Conservation (phyloP, 805 yeast species). For the Nakazawaea pomicola region DNA sequence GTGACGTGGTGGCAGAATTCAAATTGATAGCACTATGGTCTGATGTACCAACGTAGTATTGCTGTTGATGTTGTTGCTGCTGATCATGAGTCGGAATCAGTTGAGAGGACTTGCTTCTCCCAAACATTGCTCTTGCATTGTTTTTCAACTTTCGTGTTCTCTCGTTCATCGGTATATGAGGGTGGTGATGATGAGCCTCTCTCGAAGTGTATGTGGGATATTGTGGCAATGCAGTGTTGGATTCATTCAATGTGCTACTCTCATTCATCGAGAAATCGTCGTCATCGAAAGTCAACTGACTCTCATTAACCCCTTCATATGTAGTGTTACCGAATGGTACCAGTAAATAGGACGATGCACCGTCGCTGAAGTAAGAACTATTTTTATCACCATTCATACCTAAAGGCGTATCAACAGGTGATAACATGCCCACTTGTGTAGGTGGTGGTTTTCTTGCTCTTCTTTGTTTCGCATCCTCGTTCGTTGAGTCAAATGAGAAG, state of each 20-base stretch:
- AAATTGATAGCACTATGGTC: conserved; percentile 6
- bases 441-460: conserved; percentile 10
- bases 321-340: neutral
- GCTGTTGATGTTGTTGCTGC: neutral
- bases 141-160: conserved; percentile 6
- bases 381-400: neutral
- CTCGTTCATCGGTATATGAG: conserved; percentile 6
- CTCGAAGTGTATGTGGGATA: conserved; percentile 11
- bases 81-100: neutral
- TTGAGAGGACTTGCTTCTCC: neutral
- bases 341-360: neutral
- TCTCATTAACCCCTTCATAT: conserved; percentile 5
- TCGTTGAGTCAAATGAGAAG: conserved; percentile 4
- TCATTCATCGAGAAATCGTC: conserved; percentile 3
- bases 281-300: conserved; percentile 7
- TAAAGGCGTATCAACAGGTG: neutral
- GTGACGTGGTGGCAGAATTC: conserved; percentile 11
- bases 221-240: conserved; percentile 8
- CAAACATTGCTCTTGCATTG: conserved; percentile 8
- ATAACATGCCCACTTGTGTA: too few species aligned
- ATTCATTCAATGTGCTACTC: conserved; percentile 1
- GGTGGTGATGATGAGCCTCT: conserved; percentile 9
- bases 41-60: conserved; percentile 1
- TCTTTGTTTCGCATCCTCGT: conserved; percentile 1
- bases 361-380: neutral